phyloP scores from a whole-genome alignment of 2,329 filamentous ascomycete species.

The Claviceps fusiformis region DNA sequence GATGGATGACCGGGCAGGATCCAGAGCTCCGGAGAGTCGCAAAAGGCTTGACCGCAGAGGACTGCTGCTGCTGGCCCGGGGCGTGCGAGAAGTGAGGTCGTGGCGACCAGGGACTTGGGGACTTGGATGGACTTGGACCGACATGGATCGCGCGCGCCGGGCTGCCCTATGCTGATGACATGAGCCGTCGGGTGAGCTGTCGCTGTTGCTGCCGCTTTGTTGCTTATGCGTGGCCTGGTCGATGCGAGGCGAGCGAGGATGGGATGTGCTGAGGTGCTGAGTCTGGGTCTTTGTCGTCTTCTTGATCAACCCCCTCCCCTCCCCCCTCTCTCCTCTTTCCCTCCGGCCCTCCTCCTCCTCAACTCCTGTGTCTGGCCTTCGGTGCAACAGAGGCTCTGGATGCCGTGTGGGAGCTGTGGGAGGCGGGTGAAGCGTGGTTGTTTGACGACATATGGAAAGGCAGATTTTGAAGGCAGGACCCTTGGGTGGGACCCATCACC shows the following conservation, averaged over 20 bases:
- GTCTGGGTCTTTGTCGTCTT: no score
- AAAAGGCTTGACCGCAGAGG: neutral
- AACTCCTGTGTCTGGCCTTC: neutral
- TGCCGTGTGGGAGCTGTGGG: neutral
- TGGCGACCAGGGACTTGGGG: neutral
- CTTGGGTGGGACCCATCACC: neutral
- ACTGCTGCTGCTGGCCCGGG: neutral
- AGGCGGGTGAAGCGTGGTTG: neutral
- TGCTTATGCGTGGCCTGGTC: neutral
- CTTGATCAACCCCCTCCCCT: neutral
- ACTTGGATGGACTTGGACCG: neutral
- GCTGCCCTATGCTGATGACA: slow-evolving; percentile 5
- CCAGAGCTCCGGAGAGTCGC: neutral
- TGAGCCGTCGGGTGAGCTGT: slow-evolving; percentile 1
- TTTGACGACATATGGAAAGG: neutral
- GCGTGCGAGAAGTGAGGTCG: neutral
- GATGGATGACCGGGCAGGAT: neutral
- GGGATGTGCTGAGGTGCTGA: neutral
- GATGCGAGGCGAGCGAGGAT: neutral
- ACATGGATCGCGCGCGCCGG: neutral
- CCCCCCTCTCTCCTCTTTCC: neutral
- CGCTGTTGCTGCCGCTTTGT: neutral
- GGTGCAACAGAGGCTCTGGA: neutral
- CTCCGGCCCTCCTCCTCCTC: neutral
- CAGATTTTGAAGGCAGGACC: neutral